Percentiles rank a stretch among this genome's conserved stretches.
These are phyloP conservation scores for Picea mariana DNA, from an alignment of 83 land plant species.

Conservation along the genomic window DNA sequence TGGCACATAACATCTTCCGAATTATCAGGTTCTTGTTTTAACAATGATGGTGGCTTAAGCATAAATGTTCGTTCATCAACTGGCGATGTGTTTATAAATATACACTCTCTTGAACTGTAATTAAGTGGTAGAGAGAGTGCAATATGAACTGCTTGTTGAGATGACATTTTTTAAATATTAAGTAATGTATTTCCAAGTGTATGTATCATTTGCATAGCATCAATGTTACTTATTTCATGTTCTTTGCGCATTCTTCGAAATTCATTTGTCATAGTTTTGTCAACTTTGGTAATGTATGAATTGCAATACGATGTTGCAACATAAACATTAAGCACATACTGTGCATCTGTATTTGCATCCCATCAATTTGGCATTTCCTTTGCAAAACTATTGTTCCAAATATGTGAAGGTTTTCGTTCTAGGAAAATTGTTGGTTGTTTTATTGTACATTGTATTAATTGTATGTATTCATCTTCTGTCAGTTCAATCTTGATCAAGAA, in stretches of 20 bases:
- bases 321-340: neutral
- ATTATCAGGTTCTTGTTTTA: neutral
- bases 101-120: too few species aligned
- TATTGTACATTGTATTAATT: too few species aligned
- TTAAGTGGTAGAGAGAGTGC: neutral
- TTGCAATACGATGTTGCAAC: neutral
- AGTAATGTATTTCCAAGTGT: neutral
- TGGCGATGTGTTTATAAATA: neutral
- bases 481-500: too few species aligned
- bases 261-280: neutral
- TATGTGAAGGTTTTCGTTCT: too few species aligned
- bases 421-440: too few species aligned
- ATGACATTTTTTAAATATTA: neutral
- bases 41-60: neutral
- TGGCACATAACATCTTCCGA: too few species aligned
- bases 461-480: too few species aligned
- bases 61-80: neutral
- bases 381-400: too few species aligned
- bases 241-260: neutral
- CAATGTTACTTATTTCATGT: too few species aligned
- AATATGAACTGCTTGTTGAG: neutral
- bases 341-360: neutral
- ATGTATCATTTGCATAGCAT: too few species aligned
- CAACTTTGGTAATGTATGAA: neutral
- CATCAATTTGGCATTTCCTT: too few species aligned